Evolutionary conservation across 305 asterid genomes (phyloP).

Genomic region (Fraxinus velutina): DNA sequence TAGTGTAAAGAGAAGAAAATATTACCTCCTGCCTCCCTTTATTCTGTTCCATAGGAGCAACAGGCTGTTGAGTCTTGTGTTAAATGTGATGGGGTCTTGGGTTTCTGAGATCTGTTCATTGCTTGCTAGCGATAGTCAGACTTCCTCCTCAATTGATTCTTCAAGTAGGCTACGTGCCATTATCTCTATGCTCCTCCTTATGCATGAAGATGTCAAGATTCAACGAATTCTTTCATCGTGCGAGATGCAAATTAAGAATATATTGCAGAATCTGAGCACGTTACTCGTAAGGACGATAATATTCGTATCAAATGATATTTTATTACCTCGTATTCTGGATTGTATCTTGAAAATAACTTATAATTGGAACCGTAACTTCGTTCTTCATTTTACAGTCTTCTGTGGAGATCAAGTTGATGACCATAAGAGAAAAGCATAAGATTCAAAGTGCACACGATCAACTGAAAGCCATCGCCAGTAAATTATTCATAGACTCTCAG

Average conservation of each 20-base stretch:
- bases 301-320: background rate
- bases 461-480: slow-evolving; percentile 33
- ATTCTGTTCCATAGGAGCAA: slow-evolving; percentile 53
- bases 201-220: slow-evolving; percentile 59
- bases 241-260: slow-evolving; percentile 34
- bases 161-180: slow-evolving; percentile 35
- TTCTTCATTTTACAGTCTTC: slow-evolving; percentile 44
- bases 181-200: slow-evolving; percentile 42
- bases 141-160: slow-evolving; percentile 26
- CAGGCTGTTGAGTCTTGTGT: slow-evolving; percentile 41
- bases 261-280: slow-evolving; percentile 37
- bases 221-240: slow-evolving; percentile 41
- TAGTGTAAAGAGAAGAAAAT: slow-evolving; percentile 39
- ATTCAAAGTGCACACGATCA: slow-evolving; percentile 45
- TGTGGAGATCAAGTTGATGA: slow-evolving; percentile 43
- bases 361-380: background rate
- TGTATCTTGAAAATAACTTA: background rate
- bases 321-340: background rate
- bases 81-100: slow-evolving; percentile 51
- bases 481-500: slow-evolving; percentile 18
- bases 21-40: slow-evolving; percentile 65
- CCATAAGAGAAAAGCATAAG: slow-evolving; percentile 59
- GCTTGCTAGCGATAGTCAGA: slow-evolving; percentile 19
- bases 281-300: slow-evolving; percentile 45
- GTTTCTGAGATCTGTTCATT: slow-evolving; percentile 39